These are phyloP conservation scores for Byssothecium circinans DNA, from an alignment of 2,329 filamentous ascomycete species.

Conservation along the genomic window DNA sequence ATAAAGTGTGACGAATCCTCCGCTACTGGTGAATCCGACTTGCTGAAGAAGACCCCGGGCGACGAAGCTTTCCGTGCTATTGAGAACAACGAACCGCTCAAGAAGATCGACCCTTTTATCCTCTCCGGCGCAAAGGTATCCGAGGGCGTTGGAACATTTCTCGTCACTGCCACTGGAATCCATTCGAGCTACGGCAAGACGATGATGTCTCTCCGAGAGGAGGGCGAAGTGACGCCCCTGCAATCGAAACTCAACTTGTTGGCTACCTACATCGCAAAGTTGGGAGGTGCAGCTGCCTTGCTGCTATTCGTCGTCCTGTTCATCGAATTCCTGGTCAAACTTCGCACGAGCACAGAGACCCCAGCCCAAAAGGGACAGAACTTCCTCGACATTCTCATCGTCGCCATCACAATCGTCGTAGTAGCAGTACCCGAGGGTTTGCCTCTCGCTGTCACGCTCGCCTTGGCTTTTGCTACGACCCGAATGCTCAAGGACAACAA, in stretches of 20 bases:
- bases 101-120: slow-evolving; percentile 80
- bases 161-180: slow-evolving; percentile 73
- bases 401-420: slow-evolving; percentile 67
- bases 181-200: slow-evolving; percentile 77
- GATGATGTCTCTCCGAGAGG: slow-evolving; percentile 75
- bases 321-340: slow-evolving; percentile 77
- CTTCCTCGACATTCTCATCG: slow-evolving; percentile 65
- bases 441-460: slow-evolving; percentile 68
- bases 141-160: slow-evolving; percentile 73
- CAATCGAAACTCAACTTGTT: slow-evolving; percentile 77
- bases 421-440: slow-evolving; percentile 70
- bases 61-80: slow-evolving; percentile 68
- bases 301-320: slow-evolving; percentile 82
- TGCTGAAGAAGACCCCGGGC: slow-evolving; percentile 67
- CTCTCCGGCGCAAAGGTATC: slow-evolving; percentile 82
- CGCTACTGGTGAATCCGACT: slow-evolving; percentile 73
- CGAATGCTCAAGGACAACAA: slow-evolving; percentile 71
- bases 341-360: slow-evolving; percentile 57
- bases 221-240: slow-evolving; percentile 75
- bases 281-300: slow-evolving; percentile 75
- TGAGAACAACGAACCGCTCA: slow-evolving; percentile 61
- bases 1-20: slow-evolving; percentile 74
- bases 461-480: slow-evolving; percentile 67
- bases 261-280: slow-evolving; percentile 78
- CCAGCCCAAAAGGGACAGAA: slow-evolving; percentile 76